phyloP scores from a whole-genome alignment of 805 yeast genomes.

The Saccharomycopsis selenospora region DNA sequence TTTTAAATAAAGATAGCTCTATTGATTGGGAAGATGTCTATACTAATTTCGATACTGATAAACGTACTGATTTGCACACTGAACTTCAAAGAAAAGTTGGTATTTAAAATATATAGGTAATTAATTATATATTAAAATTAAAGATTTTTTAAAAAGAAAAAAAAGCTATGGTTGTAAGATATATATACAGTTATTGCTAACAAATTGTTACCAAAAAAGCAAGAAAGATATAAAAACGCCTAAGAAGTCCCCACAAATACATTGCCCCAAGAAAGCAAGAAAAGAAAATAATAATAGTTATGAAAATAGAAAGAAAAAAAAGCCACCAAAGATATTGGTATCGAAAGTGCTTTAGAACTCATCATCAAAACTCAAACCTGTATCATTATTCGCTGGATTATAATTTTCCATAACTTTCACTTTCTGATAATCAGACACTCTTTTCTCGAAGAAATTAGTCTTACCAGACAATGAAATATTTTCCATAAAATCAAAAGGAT shows the following conservation, averaged over 20 bases:
- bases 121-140: no score
- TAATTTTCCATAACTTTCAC: slow-evolving; percentile 92
- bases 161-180: no score
- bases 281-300: no score
- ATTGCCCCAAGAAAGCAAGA: no score
- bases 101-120: slow-evolving; percentile 28
- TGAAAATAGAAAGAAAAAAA: no score
- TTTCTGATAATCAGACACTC: slow-evolving; percentile 97
- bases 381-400: not conserved
- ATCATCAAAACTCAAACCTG: slow-evolving; percentile 11
- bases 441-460: slow-evolving; percentile 97
- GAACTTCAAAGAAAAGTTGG: slow-evolving; percentile 65
- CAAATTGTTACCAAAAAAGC: no score
- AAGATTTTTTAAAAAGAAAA: no score
- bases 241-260: no score
- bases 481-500: slow-evolving; percentile 99
- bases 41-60: slow-evolving; percentile 36
- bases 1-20: slow-evolving; percentile 65
- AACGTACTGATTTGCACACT: slow-evolving; percentile 52
- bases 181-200: no score
- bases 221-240: no score
- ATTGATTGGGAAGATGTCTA: slow-evolving; percentile 95
- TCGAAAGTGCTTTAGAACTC: slow-evolving; percentile 9
- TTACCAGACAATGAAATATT: slow-evolving; percentile 97
- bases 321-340: no score